Percentiles rank a stretch among this genome's conserved stretches.
phyloP scores from a whole-genome alignment of 257 asterid species.

The Thymus mandschuricus region DNA sequence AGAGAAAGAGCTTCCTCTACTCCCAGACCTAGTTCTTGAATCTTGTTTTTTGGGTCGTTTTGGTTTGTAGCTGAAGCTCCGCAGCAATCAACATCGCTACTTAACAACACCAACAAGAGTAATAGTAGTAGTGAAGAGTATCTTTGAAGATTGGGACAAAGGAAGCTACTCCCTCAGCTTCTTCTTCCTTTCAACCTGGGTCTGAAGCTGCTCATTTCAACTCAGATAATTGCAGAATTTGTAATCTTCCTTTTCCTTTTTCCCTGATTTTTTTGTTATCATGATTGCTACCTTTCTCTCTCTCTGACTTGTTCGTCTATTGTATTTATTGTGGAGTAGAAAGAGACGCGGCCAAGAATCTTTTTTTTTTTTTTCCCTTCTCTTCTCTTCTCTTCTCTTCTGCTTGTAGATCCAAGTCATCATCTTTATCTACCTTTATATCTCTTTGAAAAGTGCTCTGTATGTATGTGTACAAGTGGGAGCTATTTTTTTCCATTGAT shows the following conservation, averaged over 20 bases:
- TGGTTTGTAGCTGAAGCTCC: constrained; percentile 31
- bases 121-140: constrained; percentile 28
- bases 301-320: constrained; percentile 25
- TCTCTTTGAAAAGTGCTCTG: constrained; percentile 26
- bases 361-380: constrained; percentile 5
- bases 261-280: not conserved
- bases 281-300: constrained; percentile 38
- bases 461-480: constrained; percentile 24
- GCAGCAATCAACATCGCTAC: constrained; percentile 34
- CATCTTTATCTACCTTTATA: constrained; percentile 38
- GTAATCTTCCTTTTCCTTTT: constrained; percentile 27
- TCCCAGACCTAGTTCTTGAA: constrained; percentile 42
- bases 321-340: constrained; percentile 33
- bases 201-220: constrained; percentile 29
- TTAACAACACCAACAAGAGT: constrained; percentile 13
- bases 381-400: not conserved
- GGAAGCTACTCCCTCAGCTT: constrained; percentile 31
- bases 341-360: constrained; percentile 36
- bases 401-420: constrained; percentile 47
- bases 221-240: constrained; percentile 25
- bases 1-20: constrained; percentile 30
- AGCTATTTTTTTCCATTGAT: not conserved
- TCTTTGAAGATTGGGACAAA: constrained; percentile 32
- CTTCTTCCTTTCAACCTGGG: constrained; percentile 36
- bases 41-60: constrained; percentile 39